Percentiles rank a stretch among this genome's conserved stretches.
phyloP scores from a whole-genome alignment of 257 asterid genomes.

The Cruciata laevipes region DNA sequence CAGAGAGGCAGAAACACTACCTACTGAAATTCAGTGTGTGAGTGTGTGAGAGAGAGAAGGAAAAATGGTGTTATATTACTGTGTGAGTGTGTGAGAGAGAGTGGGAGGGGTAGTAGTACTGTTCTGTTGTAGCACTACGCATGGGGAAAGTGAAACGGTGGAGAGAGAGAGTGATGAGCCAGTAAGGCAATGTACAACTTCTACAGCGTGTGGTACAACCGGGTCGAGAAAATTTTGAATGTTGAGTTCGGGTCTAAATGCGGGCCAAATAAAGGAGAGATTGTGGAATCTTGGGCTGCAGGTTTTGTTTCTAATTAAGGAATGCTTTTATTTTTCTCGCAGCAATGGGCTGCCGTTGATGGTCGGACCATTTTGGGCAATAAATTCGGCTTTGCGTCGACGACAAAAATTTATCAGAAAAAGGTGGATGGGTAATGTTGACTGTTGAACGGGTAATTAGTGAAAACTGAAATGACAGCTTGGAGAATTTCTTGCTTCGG shows the following conservation, averaged over 20 bases:
- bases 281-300: background rate
- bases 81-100: conserved; percentile 3
- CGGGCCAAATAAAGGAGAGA: background rate
- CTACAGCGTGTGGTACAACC: background rate
- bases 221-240: background rate
- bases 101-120: background rate
- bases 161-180: background rate
- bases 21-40: background rate
- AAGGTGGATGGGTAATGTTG: background rate
- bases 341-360: background rate
- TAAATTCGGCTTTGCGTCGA: background rate
- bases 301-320: background rate
- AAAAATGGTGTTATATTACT: background rate
- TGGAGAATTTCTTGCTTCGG: background rate
- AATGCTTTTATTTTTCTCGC: background rate
- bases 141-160: conserved; percentile 4
- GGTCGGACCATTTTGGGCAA: background rate
- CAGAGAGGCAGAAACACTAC: background rate
- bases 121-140: background rate
- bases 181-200: background rate
- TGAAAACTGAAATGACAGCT: background rate
- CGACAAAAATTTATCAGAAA: conserved; percentile 3
- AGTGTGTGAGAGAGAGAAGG: background rate
- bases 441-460: conserved; percentile 1
- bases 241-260: background rate